Conservation (phyloP, 179 eudicot species). For the Spergularia azorica region DNA sequence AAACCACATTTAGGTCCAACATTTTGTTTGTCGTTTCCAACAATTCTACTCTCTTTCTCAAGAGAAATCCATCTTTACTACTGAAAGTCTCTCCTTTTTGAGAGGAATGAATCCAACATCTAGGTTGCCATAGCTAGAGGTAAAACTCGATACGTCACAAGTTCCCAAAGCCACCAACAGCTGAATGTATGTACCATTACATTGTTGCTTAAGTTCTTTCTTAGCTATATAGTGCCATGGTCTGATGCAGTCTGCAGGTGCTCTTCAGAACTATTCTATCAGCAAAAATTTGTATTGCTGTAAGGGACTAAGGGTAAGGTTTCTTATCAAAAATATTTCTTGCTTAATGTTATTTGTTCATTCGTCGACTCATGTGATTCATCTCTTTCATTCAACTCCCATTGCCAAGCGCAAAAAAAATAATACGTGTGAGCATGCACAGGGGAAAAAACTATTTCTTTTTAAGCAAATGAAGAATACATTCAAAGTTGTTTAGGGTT, state of each 20-base stretch:
- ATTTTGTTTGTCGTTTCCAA: too few relatives aligned
- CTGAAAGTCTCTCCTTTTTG: background rate
- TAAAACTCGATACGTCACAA: background rate
- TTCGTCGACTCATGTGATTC: background rate
- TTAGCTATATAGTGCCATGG: background rate
- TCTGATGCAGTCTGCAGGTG: constrained; percentile 1
- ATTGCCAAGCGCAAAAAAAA: background rate
- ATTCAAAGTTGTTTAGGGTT: background rate
- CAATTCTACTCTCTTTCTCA: background rate
- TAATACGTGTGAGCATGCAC: background rate
- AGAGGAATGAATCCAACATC: background rate
- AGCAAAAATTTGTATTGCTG: too few relatives aligned
- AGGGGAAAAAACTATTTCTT: background rate
- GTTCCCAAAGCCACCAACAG: background rate
- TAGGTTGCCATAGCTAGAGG: background rate
- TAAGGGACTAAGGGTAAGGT: background rate
- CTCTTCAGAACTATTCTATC: background rate
- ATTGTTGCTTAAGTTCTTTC: background rate
- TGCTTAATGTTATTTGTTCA: constrained; percentile 6
- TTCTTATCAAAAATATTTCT: background rate
- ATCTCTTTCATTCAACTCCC: background rate
- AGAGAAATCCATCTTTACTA: background rate
- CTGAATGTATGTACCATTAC: background rate
- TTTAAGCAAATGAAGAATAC: background rate
- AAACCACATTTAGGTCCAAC: background rate